Evolutionary conservation across 305 asterid genomes (phyloP), one percentile per base, ranked within the genome.

Genomic region (Lippia alba): DNA sequence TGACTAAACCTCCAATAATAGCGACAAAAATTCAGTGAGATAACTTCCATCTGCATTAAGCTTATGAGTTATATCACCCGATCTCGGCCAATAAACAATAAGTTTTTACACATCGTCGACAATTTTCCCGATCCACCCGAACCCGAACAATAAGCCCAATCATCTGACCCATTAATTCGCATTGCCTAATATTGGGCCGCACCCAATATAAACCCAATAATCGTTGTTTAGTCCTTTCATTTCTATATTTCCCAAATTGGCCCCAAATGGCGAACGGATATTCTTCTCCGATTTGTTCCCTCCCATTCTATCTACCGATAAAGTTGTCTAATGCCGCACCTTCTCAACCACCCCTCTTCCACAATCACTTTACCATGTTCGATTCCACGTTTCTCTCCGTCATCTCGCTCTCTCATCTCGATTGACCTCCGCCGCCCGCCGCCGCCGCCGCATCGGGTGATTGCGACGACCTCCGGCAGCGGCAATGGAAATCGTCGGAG

Each of bases 281-380:
- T 66, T 79, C 80, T 44, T 51, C 51, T 56, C 62, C 55, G 75
- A 48, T 67, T 75, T 62, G 59, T 75, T 76, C 79, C 76, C 76
- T 71, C 80, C 66, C 75, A 53, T 68, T 75, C 74, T 53, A 69
- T 39, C 56, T 12, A 40, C 64, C 68, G 68, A 65, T 54, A 34
- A 66, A 12, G 20, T 56, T 50, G 66, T 75, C 74, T 65, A 83
- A 92, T 92, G 98, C 90, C 86, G 83, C 84, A 79, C 56, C 80
- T 84, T 67, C 79, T 77, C 88, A 39, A 72, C 83, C 5, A 61
- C 77, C 66, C 55, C 78, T 56, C 55, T 75, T 16, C 54, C 88
- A 77, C 83, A 6, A 61, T 78, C 66, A 57, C 78, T 56, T 58
- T 75, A 18, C 54, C 88, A 77, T 81, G 87, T 68, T 64, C 81